phyloP scores from a whole-genome alignment of 495 filamentous ascomycete genomes.

The Neurospora sp. region DNA sequence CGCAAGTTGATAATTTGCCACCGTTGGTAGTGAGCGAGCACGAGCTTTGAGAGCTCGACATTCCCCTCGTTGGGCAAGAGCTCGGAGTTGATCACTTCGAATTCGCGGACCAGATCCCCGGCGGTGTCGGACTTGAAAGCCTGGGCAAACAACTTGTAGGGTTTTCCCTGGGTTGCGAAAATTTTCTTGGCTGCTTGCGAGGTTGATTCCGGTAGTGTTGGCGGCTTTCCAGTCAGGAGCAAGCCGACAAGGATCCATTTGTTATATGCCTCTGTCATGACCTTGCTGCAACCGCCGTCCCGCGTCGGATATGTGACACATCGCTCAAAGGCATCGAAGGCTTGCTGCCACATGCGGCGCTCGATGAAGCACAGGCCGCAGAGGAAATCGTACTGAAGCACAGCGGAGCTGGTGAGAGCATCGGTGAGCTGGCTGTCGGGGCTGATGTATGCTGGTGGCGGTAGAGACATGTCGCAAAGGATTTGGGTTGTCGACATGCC shows the following conservation, averaged over 20 bases:
- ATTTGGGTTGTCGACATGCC: conserved; percentile 13
- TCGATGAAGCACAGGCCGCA: conserved; percentile 72
- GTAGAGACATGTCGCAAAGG: conserved; percentile 24
- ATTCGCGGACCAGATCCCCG: conserved; percentile 46
- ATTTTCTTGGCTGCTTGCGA: conserved; percentile 40
- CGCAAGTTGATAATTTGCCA: conserved; percentile 37
- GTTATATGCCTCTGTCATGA: conserved; percentile 86
- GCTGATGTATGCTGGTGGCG: conserved; percentile 42
- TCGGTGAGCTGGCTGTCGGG: conserved; percentile 45
- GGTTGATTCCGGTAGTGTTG: conserved; percentile 23
- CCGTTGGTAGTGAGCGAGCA: conserved; percentile 37
- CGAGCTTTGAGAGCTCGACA: conserved; percentile 36
- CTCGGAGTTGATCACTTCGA: conserved; percentile 36
- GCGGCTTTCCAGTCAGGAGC: conserved; percentile 57
- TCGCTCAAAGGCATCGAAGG: conserved; percentile 58
- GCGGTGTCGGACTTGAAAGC: conserved; percentile 54
- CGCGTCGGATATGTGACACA: conserved; percentile 54
- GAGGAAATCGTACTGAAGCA: conserved; percentile 70
- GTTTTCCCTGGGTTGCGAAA: conserved; percentile 50
- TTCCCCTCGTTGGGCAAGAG: conserved; percentile 51
- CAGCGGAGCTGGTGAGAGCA: conserved; percentile 43
- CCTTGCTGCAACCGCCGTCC: conserved; percentile 49
- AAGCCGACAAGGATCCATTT: conserved; percentile 81
- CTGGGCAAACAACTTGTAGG: conserved; percentile 59
- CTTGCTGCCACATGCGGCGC: conserved; percentile 58